A percentile compares a stretch with the other conserved stretches of the same genome.
phyloP scores from a whole-genome alignment of 2,329 filamentous ascomycete genomes.

The Fusarium multiceps region DNA sequence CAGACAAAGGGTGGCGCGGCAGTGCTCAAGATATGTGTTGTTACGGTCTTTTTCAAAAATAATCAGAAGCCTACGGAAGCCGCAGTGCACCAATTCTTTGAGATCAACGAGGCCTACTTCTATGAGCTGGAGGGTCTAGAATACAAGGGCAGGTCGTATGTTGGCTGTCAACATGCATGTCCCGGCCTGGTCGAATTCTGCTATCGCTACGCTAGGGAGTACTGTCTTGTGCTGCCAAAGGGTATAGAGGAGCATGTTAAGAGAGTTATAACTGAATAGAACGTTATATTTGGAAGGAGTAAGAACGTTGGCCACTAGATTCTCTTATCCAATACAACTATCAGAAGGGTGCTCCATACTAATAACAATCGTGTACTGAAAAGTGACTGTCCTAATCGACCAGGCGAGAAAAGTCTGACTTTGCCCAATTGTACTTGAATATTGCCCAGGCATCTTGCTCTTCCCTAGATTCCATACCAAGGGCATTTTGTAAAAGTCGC shows the following conservation, averaged over 20 bases:
- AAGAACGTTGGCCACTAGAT: no score
- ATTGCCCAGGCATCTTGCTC: no score
- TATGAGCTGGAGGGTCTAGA: background rate
- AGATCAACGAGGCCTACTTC: background rate
- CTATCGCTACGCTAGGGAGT: background rate
- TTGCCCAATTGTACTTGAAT: no score
- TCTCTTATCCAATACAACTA: no score
- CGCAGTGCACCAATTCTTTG: background rate
- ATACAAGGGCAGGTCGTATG: background rate
- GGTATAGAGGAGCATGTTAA: background rate
- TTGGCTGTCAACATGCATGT: background rate
- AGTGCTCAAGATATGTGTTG: background rate
- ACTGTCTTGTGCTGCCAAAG: background rate
- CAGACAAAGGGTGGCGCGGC: background rate
- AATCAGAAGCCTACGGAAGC: background rate
- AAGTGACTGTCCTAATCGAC: no score
- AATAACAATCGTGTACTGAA: no score
- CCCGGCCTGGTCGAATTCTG: fast-evolving
- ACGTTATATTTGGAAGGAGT: no score
- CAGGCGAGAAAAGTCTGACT: no score
- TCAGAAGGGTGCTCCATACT: no score
- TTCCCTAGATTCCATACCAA: no score
- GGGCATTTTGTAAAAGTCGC: no score
- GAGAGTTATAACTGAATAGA: background rate
- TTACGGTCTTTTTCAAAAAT: fast-evolving